Conservation (phyloP, 2,329 filamentous ascomycete genomes). For the Aureobasidium pullulans region DNA sequence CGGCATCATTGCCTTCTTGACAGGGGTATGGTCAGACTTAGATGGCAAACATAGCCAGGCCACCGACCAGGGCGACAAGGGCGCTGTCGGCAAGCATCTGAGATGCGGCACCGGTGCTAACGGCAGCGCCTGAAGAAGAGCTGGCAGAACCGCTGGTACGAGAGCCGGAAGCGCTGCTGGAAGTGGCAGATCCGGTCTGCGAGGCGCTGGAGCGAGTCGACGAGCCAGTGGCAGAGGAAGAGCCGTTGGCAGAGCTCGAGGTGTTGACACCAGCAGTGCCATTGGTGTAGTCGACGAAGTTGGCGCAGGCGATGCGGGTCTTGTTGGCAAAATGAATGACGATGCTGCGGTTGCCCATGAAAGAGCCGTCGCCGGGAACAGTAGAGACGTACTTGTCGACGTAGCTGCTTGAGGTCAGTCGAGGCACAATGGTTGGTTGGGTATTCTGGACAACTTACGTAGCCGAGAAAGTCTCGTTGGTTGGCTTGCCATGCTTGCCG, state of each 20-base stretch:
- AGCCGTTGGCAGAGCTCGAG: slow-evolving; percentile 16
- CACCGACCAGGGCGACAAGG: background rate
- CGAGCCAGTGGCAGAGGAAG: slow-evolving; percentile 15
- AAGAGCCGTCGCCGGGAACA: slow-evolving; percentile 33
- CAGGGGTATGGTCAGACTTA: background rate
- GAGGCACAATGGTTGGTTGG: background rate
- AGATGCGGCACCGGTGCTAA: slow-evolving; percentile 6
- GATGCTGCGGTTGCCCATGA: slow-evolving; percentile 47
- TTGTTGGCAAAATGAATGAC: slow-evolving; percentile 49
- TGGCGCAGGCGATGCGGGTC: slow-evolving; percentile 48
- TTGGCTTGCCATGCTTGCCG: slow-evolving; percentile 64
- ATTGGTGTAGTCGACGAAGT: slow-evolving; percentile 11
- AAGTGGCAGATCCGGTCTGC: background rate
- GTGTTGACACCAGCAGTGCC: slow-evolving; percentile 17
- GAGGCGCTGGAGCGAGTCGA: slow-evolving; percentile 7
- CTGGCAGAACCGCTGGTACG: slow-evolving; percentile 13
- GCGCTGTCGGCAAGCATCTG: background rate
- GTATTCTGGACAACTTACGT: slow-evolving; percentile 19
- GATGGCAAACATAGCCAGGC: background rate
- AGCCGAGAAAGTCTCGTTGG: slow-evolving; percentile 17
- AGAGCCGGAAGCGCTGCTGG: background rate
- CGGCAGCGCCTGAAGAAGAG: slow-evolving; percentile 3
- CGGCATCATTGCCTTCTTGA: background rate
- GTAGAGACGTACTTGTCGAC: slow-evolving; percentile 45
- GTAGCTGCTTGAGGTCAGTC: slow-evolving; percentile 29